phyloP scores from a whole-genome alignment of 1,284 basidiomycete species.

The Marasmius oreades region DNA sequence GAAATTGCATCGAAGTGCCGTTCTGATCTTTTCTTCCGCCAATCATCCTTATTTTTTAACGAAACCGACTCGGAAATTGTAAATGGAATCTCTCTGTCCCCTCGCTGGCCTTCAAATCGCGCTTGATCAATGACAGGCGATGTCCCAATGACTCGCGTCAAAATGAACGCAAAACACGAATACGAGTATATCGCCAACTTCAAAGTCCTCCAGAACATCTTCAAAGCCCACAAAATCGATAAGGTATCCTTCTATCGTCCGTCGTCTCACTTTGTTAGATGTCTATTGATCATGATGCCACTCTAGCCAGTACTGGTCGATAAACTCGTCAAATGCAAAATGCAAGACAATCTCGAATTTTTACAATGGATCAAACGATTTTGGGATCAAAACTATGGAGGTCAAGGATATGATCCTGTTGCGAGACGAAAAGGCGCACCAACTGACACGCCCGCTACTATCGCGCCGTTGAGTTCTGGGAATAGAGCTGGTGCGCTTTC shows the following conservation, averaged over 20 bases:
- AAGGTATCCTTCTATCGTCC: constrained; percentile 57
- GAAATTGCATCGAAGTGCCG: constrained; percentile 13
- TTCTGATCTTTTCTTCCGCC: neutral
- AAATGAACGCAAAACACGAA: constrained; percentile 92
- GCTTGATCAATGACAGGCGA: constrained; percentile 46
- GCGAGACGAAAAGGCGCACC: constrained; percentile 76
- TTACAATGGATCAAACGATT: constrained; percentile 96
- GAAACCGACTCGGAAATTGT: neutral
- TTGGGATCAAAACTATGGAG: constrained; percentile 92
- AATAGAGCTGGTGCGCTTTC: constrained; percentile 21
- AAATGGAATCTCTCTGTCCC: too few relatives aligned
- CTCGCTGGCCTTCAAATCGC: neutral
- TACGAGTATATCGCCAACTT: constrained; percentile 96
- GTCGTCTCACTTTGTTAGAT: neutral
- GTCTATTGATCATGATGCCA: neutral
- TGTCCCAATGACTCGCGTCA: constrained; percentile 84
- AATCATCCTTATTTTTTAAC: neutral
- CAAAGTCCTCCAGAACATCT: constrained; percentile 89
- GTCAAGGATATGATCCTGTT: constrained; percentile 86
- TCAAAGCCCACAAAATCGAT: constrained; percentile 88
- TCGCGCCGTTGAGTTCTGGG: constrained; percentile 56
- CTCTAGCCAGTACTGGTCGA: constrained; percentile 90
- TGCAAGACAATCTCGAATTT: constrained; percentile 99
- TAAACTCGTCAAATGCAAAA: constrained; percentile 94
- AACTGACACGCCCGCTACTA: constrained; percentile 72